Conservation (phyloP, 83 land plant species). For the Diphasiastrum complanatum region DNA sequence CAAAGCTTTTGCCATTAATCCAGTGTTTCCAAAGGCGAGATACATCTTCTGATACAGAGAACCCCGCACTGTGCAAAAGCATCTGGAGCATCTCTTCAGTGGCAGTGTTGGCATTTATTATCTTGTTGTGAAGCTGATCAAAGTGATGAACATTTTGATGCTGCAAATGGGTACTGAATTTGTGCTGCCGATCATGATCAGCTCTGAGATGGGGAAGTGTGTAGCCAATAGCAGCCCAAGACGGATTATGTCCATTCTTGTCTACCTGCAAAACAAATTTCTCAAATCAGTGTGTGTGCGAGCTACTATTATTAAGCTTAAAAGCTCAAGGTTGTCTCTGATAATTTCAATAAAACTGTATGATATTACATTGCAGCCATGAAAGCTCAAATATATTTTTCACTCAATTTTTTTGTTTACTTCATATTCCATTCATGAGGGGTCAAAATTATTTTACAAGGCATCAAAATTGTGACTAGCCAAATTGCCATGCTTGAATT, state of each 20-base stretch:
- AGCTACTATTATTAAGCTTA: background rate
- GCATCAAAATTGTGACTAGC: too few species aligned
- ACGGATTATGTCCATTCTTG: conserved; percentile 44
- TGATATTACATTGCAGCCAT: too few species aligned
- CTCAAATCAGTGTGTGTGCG: background rate
- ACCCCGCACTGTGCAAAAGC: background rate
- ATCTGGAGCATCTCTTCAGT: background rate
- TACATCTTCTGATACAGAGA: conserved; percentile 16
- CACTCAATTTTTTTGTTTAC: too few species aligned
- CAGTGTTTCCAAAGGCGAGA: conserved; percentile 1
- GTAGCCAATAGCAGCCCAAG: conserved; percentile 70
- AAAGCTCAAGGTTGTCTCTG: background rate
- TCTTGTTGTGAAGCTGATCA: background rate
- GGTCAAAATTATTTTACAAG: too few species aligned
- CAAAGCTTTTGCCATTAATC: conserved; percentile 1
- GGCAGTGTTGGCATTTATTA: background rate
- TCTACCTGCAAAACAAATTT: conserved; percentile 34
- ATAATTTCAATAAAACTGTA: background rate
- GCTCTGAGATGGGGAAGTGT: conserved; percentile 25
- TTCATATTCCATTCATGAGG: too few species aligned
- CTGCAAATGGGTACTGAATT: background rate
- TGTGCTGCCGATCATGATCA: conserved; percentile 1
- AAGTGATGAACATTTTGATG: conserved; percentile 17
- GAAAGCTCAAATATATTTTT: too few species aligned
- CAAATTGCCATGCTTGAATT: too few species aligned